These are phyloP conservation scores for Fibroporia radiculosa DNA, from an alignment of 768 basidiomycete genomes.

Conservation along the genomic window DNA sequence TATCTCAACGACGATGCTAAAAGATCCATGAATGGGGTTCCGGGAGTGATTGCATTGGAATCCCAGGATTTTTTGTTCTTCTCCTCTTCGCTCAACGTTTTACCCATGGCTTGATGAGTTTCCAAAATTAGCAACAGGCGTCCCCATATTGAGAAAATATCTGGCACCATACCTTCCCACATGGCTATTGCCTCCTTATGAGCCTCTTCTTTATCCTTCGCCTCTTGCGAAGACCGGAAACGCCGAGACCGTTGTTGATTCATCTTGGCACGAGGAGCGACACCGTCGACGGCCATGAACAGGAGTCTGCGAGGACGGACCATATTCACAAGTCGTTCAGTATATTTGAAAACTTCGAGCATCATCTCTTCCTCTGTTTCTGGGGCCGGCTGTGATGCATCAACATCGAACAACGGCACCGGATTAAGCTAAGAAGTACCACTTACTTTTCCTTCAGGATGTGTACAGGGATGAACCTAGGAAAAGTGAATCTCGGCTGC, in stretches of 20 bases:
- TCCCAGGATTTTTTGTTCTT: slow-evolving; percentile 89
- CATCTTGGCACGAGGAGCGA: slow-evolving; percentile 98
- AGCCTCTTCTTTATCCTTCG: slow-evolving; percentile 88
- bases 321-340: slow-evolving; percentile 97
- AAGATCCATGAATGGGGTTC: slow-evolving; percentile 96
- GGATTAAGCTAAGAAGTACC: background rate
- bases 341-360: slow-evolving; percentile 94
- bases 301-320: slow-evolving; percentile 88
- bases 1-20: slow-evolving; percentile 84
- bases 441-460: slow-evolving; percentile 89
- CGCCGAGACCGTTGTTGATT: slow-evolving; percentile 98
- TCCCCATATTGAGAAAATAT: background rate
- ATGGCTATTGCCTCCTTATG: slow-evolving; percentile 72
- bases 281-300: slow-evolving; percentile 99
- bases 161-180: slow-evolving; percentile 68
- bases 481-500: background rate
- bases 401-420: background rate
- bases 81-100: slow-evolving; percentile 72
- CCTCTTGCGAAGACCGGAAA: slow-evolving; percentile 92
- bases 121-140: background rate
- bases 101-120: slow-evolving; percentile 77
- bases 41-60: slow-evolving; percentile 97
- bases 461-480: slow-evolving; percentile 97
- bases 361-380: slow-evolving; percentile 99
- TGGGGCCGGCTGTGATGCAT: slow-evolving; percentile 42